phyloP scores from a whole-genome alignment of 2,329 filamentous ascomycete genomes.

The Fusarium subtropicale region DNA sequence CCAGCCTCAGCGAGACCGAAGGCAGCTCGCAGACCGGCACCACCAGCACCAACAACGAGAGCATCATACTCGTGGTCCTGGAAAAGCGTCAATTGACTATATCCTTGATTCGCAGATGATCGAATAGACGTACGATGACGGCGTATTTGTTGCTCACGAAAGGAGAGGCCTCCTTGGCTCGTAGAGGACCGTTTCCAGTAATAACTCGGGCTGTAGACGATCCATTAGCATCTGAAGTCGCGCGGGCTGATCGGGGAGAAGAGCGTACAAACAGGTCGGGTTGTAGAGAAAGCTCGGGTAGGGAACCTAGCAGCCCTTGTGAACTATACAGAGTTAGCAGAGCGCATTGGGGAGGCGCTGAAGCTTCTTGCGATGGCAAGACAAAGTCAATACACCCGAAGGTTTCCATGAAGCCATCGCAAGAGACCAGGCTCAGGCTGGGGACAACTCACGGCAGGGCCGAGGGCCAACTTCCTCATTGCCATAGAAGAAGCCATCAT shows the following conservation, averaged over 20 bases:
- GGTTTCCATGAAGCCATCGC: constrained; percentile 26
- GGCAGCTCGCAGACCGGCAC: constrained; percentile 82
- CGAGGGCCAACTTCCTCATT: constrained; percentile 69
- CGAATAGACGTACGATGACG: constrained; percentile 77
- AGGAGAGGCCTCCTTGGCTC: constrained; percentile 92
- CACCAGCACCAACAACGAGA: constrained; percentile 88
- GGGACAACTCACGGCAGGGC: constrained; percentile 64
- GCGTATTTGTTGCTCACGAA: constrained; percentile 92
- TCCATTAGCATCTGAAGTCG: constrained; percentile 35
- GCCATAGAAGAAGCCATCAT: constrained; percentile 73
- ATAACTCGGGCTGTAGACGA: constrained; percentile 78
- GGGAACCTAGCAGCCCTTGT: constrained; percentile 72
- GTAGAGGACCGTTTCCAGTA: constrained; percentile 79
- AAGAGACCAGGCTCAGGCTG: constrained; percentile 33
- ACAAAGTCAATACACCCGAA: background rate
- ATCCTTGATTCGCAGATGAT: constrained; percentile 7
- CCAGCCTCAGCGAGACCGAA: constrained; percentile 89
- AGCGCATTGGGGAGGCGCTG: constrained; percentile 12
- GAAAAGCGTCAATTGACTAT: constrained; percentile 43
- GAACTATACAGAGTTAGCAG: constrained; percentile 62
- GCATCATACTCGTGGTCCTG: constrained; percentile 99
- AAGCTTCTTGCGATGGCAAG: constrained; percentile 28
- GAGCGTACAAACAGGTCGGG: constrained; percentile 77
- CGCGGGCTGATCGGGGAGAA: constrained; percentile 18
- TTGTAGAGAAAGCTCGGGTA: constrained; percentile 86